A percentile compares a stretch with the other conserved stretches of the same genome.
phyloP scores from a whole-genome alignment of 192 early-diverging fungal species.

The Diversispora epigaea region DNA sequence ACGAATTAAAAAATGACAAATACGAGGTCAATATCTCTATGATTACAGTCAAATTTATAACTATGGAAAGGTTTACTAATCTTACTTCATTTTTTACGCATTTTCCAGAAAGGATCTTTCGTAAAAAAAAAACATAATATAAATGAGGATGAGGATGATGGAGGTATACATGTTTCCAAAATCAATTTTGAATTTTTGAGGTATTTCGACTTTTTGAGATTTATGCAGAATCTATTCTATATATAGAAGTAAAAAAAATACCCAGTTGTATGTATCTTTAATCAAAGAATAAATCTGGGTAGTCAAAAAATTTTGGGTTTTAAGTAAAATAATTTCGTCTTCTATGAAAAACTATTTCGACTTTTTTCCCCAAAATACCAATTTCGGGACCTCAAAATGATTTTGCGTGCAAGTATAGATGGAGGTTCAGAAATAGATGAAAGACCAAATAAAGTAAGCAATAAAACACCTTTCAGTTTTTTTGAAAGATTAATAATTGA shows the following conservation, averaged over 20 bases:
- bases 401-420: neutral
- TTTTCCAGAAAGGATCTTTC: neutral
- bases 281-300: too few species aligned
- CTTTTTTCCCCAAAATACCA: too few species aligned
- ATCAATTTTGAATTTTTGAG: too few species aligned
- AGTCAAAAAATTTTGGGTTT: too few species aligned
- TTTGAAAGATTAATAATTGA: neutral
- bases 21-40: neutral
- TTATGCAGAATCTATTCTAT: too few species aligned
- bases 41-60: constrained; percentile 2
- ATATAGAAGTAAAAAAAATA: too few species aligned
- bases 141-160: neutral
- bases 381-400: too few species aligned
- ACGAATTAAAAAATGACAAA: constrained; percentile 3
- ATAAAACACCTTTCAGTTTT: neutral
- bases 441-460: neutral
- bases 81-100: neutral
- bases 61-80: neutral
- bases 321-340: too few species aligned
- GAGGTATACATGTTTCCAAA: too few species aligned
- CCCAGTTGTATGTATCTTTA: too few species aligned
- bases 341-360: too few species aligned
- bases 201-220: too few species aligned
- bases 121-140: neutral
- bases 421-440: neutral